These are phyloP conservation scores for Uronychia binucleata DNA, from an alignment of 73 alveolate genomes.

Conservation along the genomic window DNA sequence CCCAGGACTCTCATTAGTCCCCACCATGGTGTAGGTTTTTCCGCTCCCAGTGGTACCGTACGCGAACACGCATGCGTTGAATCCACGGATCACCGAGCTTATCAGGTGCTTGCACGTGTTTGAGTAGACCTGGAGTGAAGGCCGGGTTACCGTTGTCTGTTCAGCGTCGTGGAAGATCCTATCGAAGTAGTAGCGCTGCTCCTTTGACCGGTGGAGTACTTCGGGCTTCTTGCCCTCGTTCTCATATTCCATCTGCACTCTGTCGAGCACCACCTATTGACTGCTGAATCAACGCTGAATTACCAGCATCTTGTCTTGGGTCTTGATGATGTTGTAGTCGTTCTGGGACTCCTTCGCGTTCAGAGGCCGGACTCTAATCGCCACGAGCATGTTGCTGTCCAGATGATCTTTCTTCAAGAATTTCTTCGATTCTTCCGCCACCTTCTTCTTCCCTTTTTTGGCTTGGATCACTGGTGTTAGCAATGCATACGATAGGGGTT, in stretches of 20 bases:
- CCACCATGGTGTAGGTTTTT: slow-evolving; percentile 96
- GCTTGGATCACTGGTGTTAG: too few species aligned
- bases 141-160: not conserved
- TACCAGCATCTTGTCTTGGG: slow-evolving; percentile 77
- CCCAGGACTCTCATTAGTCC: slow-evolving; percentile 91
- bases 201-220: slow-evolving; percentile 79
- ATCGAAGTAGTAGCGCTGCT: slow-evolving; percentile 80
- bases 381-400: slow-evolving; percentile 91
- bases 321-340: slow-evolving; percentile 44
- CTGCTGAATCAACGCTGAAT: not conserved
- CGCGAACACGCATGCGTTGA: slow-evolving; percentile 95
- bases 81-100: slow-evolving; percentile 85
- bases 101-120: slow-evolving; percentile 85
- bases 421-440: slow-evolving; percentile 30
- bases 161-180: slow-evolving; percentile 72
- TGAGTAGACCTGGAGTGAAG: slow-evolving; percentile 50
- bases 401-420: slow-evolving; percentile 49
- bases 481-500: too few species aligned
- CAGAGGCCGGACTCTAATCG: slow-evolving; percentile 94
- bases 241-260: slow-evolving; percentile 71
- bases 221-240: slow-evolving; percentile 78
- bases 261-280: slow-evolving; percentile 71
- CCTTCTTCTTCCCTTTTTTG: slow-evolving; percentile 8
- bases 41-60: slow-evolving; percentile 99
- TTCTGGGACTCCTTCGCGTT: slow-evolving; percentile 72